Evolutionary conservation across 1,139 yeast genomes (phyloP).

Genomic region (Zygoascus meyerae): DNA sequence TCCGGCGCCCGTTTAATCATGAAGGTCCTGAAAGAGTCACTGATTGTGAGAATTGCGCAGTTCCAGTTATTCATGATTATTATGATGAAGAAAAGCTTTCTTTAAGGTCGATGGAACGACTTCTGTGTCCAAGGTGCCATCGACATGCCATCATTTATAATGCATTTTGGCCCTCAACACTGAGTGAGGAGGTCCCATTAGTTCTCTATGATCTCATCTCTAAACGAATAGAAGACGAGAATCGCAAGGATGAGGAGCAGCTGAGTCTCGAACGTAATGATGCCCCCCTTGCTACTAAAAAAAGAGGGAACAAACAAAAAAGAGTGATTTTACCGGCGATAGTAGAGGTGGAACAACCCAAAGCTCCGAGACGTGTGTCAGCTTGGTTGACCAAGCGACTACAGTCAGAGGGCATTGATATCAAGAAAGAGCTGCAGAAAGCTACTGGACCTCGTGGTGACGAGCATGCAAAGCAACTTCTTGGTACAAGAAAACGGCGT

Average conservation of each 20-base stretch:
- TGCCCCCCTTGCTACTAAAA: constrained; percentile 5
- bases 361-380: constrained; percentile 18
- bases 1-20: constrained; percentile 19
- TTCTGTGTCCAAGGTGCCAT: constrained; percentile 30
- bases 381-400: constrained; percentile 19
- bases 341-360: constrained; percentile 11
- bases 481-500: neutral
- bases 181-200: constrained; percentile 15
- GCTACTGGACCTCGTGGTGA: constrained; percentile 6
- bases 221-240: neutral
- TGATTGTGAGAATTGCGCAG: constrained; percentile 25
- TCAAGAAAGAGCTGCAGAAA: constrained; percentile 2
- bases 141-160: constrained; percentile 29
- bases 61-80: constrained; percentile 21
- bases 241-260: constrained; percentile 8
- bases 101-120: constrained; percentile 14
- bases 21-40: constrained; percentile 14
- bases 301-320: constrained; percentile 5
- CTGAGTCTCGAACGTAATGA: constrained; percentile 10
- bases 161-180: constrained; percentile 28
- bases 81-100: constrained; percentile 16
- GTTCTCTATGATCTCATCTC: constrained; percentile 17
- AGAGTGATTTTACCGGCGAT: constrained; percentile 17
- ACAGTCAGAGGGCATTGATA: constrained; percentile 9
- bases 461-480: neutral